Conservation (phyloP, 805 yeast genomes). For the Starmerella geochares region DNA sequence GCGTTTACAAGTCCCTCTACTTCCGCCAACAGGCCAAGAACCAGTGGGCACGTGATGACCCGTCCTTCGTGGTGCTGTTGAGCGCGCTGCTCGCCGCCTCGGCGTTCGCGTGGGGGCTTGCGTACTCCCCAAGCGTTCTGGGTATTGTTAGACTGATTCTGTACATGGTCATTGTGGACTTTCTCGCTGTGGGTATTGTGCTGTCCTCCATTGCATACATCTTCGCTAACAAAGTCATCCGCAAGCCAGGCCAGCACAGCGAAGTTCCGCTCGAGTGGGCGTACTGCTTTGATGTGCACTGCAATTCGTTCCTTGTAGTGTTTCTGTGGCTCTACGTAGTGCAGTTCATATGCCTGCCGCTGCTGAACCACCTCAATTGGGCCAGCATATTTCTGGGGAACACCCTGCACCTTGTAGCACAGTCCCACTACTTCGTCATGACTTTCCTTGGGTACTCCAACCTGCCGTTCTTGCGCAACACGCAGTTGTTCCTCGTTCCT, state of each 20-base stretch:
- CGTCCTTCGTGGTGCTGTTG: slow-evolving; percentile 68
- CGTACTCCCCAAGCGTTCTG: slow-evolving; percentile 54
- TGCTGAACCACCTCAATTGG: slow-evolving; percentile 50
- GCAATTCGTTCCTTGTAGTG: slow-evolving; percentile 73
- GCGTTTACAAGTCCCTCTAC: slow-evolving; percentile 71
- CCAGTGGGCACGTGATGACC: slow-evolving; percentile 85
- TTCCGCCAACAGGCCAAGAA: slow-evolving; percentile 71
- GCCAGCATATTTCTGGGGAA: slow-evolving; percentile 67
- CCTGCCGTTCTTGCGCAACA: slow-evolving; percentile 54
- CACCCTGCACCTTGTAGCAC: slow-evolving; percentile 60
- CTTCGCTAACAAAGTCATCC: slow-evolving; percentile 53
- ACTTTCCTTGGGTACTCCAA: slow-evolving; percentile 85
- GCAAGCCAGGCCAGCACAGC: slow-evolving; percentile 9
- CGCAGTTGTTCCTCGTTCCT: slow-evolving; percentile 54
- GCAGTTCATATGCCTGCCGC: slow-evolving; percentile 65
- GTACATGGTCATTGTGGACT: slow-evolving; percentile 79
- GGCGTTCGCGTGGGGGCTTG: slow-evolving; percentile 85
- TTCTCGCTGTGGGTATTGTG: slow-evolving; percentile 56
- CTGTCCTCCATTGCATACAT: slow-evolving; percentile 68
- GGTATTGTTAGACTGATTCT: slow-evolving; percentile 57
- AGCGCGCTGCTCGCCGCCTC: slow-evolving; percentile 56
- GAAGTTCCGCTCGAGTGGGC: slow-evolving; percentile 62
- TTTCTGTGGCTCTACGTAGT: slow-evolving; percentile 67
- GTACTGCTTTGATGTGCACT: slow-evolving; percentile 86
- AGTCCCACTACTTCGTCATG: slow-evolving; percentile 64